phyloP scores from a whole-genome alignment of 1,139 yeast species.

The Yamadazyma sp. region DNA sequence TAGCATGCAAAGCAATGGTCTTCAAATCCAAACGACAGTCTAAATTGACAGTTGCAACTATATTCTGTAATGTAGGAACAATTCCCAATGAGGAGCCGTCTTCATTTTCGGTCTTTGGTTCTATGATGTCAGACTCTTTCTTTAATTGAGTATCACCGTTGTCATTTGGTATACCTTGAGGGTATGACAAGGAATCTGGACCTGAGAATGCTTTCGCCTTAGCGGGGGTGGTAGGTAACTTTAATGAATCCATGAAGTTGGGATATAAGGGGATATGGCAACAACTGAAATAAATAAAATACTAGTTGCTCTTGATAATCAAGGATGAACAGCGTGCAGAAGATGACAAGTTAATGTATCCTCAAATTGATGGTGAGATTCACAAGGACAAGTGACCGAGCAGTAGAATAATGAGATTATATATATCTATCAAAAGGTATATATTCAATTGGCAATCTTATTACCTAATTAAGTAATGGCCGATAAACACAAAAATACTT shows the following conservation, averaged over 20 bases:
- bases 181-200: slow-evolving; percentile 63
- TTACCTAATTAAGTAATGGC: slow-evolving; percentile 3
- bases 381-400: neutral
- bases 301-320: neutral
- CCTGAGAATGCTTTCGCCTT: slow-evolving; percentile 76
- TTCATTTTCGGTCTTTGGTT: slow-evolving; percentile 51
- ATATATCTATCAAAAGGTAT: slow-evolving; percentile 2
- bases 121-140: slow-evolving; percentile 34
- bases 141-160: slow-evolving; percentile 18
- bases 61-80: slow-evolving; percentile 94
- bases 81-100: slow-evolving; percentile 85
- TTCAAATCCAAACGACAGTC: slow-evolving; percentile 95
- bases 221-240: slow-evolving; percentile 79
- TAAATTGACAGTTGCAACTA: slow-evolving; percentile 95
- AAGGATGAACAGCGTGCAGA: neutral
- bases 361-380: slow-evolving; percentile 16
- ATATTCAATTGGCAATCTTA: slow-evolving; percentile 1
- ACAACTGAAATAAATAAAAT: neutral
- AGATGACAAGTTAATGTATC: slow-evolving; percentile 49
- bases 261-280: neutral
- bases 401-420: slow-evolving; percentile 2
- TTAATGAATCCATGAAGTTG: slow-evolving; percentile 71
- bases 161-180: slow-evolving; percentile 44
- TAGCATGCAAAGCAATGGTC: slow-evolving; percentile 96
- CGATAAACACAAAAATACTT: slow-evolving; percentile 3